Percentiles rank a stretch among this genome's conserved stretches.
Evolutionary conservation across 202 grass and related monocot species (phyloP).

Genomic region (Elaeis oleifera): DNA sequence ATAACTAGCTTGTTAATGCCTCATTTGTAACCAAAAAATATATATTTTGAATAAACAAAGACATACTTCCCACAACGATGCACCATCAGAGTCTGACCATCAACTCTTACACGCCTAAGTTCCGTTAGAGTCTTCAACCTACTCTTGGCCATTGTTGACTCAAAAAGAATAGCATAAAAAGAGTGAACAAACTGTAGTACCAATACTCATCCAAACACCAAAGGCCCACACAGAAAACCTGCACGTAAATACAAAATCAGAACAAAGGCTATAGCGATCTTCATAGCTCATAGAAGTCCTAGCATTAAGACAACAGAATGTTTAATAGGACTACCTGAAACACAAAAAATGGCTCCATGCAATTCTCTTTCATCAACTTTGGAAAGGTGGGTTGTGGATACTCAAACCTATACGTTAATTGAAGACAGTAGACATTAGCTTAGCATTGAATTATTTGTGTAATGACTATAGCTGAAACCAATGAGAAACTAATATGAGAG

Average conservation of each 20-base stretch:
- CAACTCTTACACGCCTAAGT: slow-evolving; percentile 47
- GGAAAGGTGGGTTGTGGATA: slow-evolving; percentile 98
- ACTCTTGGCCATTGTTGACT: slow-evolving; percentile 98
- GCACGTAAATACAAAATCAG: slow-evolving; percentile 26
- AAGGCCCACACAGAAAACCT: slow-evolving; percentile 91
- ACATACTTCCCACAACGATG: slow-evolving; percentile 86
- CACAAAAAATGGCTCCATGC: slow-evolving; percentile 96
- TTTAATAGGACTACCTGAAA: slow-evolving; percentile 51
- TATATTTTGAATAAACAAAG: slow-evolving; percentile 1
- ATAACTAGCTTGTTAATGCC: too few species aligned
- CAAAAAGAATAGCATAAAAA: slow-evolving; percentile 98
- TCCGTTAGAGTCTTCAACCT: slow-evolving; percentile 93
- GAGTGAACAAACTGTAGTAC: slow-evolving; percentile 99
- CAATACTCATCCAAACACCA: slow-evolving; percentile 34
- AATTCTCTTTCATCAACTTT: slow-evolving; percentile 96
- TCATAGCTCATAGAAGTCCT: slow-evolving; percentile 1
- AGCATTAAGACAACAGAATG: too few species aligned
- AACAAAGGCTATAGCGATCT: slow-evolving; percentile 6
- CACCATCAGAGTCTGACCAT: slow-evolving; percentile 69
- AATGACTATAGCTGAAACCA: too few species aligned
- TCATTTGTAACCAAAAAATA: too few species aligned
- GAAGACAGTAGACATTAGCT: background rate
- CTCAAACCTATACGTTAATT: slow-evolving; percentile 62
- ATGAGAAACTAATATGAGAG: too few species aligned
- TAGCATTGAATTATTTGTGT: too few species aligned